These are phyloP conservation scores for Acanthamoeba polyphaga DNA, from an alignment of 208 protist species.

Conservation along the genomic window DNA sequence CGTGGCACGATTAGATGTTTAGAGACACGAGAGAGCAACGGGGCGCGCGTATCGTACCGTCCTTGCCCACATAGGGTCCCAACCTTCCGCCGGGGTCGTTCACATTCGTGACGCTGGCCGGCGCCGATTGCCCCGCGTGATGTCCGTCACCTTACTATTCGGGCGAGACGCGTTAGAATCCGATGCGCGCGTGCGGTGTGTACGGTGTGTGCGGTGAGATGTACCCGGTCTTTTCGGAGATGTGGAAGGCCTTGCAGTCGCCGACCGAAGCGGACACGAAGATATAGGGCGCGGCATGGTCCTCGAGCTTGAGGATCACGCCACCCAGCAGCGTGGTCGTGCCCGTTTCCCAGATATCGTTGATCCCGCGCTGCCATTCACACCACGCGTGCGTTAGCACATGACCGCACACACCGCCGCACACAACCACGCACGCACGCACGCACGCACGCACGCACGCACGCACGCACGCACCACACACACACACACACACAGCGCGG, in stretches of 20 bases:
- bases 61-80: conserved; percentile 82
- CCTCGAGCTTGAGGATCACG: conserved; percentile 72
- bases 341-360: conserved; percentile 83
- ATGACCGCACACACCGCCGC: too few relatives aligned
- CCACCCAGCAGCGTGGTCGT: conserved; percentile 83
- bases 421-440: too few relatives aligned
- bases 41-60: background rate
- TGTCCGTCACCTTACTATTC: conserved; percentile 78
- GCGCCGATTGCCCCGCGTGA: conserved; percentile 80
- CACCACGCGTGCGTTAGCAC: too few relatives aligned
- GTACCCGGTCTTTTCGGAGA: background rate
- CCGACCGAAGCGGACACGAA: conserved; percentile 80
- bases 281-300: conserved; percentile 33
- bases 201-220: too few relatives aligned
- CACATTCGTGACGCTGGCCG: conserved; percentile 72
- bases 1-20: background rate
- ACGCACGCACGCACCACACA: background rate
- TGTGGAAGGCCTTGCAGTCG: conserved; percentile 86
- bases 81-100: conserved; percentile 83
- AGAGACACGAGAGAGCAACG: background rate
- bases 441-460: too few relatives aligned
- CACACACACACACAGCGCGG: background rate
- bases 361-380: conserved; percentile 50
- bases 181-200: too few relatives aligned
- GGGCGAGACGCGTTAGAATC: background rate